These are phyloP conservation scores for Russula ochroleuca DNA, from an alignment of 768 basidiomycete genomes.

Conservation along the genomic window DNA sequence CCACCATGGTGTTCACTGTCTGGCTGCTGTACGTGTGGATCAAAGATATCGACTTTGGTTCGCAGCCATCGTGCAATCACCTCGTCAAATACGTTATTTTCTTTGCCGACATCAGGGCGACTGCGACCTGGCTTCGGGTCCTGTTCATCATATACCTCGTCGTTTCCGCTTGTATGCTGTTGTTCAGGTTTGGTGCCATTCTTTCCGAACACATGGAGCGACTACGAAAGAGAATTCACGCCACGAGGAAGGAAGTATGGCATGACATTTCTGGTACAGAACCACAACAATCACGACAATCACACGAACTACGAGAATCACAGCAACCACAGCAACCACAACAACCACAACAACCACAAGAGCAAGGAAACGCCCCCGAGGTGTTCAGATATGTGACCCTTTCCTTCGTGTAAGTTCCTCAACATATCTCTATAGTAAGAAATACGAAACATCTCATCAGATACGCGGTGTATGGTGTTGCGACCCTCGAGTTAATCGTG, in stretches of 20 bases:
- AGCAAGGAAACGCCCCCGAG: neutral
- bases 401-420: neutral
- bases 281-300: neutral
- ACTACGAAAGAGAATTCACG: neutral
- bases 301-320: neutral
- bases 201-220: neutral
- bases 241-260: neutral
- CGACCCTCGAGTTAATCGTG: constrained; percentile 13
- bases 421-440: neutral
- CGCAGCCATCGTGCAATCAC: constrained; percentile 15
- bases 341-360: neutral
- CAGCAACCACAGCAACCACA: neutral
- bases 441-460: neutral
- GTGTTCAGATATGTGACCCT: neutral
- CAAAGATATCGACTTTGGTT: constrained; percentile 8
- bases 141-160: constrained; percentile 10
- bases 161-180: neutral
- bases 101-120: constrained; percentile 2
- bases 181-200: constrained; percentile 6
- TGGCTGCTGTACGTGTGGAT: constrained; percentile 18
- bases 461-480: constrained; percentile 6
- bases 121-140: constrained; percentile 7
- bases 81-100: constrained; percentile 19
- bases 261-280: neutral
- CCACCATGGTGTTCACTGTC: constrained; percentile 7